Conservation (phyloP, 192 early-diverging fungal genomes). For the Coemansia sp. region DNA sequence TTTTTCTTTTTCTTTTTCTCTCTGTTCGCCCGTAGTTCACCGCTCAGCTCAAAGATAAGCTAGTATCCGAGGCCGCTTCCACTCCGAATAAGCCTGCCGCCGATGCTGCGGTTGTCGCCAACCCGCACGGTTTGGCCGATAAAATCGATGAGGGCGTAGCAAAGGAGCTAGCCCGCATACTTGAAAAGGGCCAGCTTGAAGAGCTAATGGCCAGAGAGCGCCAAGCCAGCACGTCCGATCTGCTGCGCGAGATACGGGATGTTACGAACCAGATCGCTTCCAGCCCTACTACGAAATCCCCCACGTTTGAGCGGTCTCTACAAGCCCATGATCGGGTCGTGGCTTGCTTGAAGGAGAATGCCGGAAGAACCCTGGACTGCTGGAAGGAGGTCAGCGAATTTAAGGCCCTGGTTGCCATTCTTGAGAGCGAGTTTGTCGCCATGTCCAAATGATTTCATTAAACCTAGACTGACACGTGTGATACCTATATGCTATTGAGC, state of each 20-base stretch:
- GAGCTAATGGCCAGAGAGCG: conserved; percentile 39
- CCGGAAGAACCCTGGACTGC: conserved; percentile 46
- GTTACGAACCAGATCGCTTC: conserved; percentile 31
- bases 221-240: conserved; percentile 43
- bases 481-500: conserved; percentile 11
- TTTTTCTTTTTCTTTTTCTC: not conserved
- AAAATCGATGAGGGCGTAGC: conserved; percentile 38
- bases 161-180: conserved; percentile 47
- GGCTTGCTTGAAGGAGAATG: conserved; percentile 27
- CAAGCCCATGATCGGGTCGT: conserved; percentile 36
- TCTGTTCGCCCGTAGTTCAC: conserved; percentile 31
- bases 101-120: not conserved
- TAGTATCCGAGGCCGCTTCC: conserved; percentile 9
- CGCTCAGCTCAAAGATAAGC: conserved; percentile 34
- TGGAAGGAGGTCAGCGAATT: conserved; percentile 51
- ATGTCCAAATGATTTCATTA: not conserved
- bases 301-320: conserved; percentile 16
- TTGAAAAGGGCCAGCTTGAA: conserved; percentile 47
- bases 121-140: conserved; percentile 23
- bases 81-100: conserved; percentile 1
- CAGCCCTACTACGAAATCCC: conserved; percentile 10
- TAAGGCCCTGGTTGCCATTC: conserved; percentile 25
- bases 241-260: conserved; percentile 47
- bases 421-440: conserved; percentile 43
- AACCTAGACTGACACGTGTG: not conserved